Conservation (phyloP, 805 yeast genomes). For the Wickerhamia fluorescens region DNA sequence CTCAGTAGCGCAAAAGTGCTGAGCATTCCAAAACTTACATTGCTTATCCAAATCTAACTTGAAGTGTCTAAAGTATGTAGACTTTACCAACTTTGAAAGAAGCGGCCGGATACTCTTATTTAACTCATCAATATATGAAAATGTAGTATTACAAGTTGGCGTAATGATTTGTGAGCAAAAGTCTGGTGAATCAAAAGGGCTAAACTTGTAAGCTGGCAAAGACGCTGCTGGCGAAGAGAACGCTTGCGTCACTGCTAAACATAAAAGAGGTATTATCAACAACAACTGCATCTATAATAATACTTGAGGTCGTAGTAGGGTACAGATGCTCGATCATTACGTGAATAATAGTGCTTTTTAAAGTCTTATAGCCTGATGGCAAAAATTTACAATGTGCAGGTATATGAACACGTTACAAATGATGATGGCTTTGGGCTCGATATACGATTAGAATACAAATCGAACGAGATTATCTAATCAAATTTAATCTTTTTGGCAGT, state of each 20-base stretch:
- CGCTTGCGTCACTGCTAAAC: too few species aligned
- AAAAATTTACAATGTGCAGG: too few species aligned
- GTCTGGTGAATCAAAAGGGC: conserved; percentile 37
- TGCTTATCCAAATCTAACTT: conserved; percentile 73
- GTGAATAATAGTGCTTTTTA: too few species aligned
- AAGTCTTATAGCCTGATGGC: too few species aligned
- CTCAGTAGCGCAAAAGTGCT: conserved; percentile 78
- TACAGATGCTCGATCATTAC: too few species aligned
- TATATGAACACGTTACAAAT: too few species aligned
- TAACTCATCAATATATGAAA: conserved; percentile 33
- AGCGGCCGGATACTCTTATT: conserved; percentile 37
- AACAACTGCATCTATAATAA: too few species aligned
- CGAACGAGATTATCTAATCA: too few species aligned
- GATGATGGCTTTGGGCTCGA: too few species aligned
- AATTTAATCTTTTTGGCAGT: conserved; percentile 89
- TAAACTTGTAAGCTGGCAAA: conserved; percentile 8
- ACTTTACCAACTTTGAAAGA: conserved; percentile 50
- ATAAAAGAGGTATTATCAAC: background rate
- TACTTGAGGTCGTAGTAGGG: too few species aligned
- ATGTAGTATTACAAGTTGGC: conserved; percentile 39
- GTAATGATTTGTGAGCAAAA: conserved; percentile 40
- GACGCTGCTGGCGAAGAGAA: conserved; percentile 1
- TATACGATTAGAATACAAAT: too few species aligned
- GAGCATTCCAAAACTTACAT: conserved; percentile 83
- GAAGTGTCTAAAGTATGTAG: conserved; percentile 84